Base-by-base conservation (phyloP, 2,329 filamentous ascomycete genomes). In the Scolecobasidium constrictum region DNA sequence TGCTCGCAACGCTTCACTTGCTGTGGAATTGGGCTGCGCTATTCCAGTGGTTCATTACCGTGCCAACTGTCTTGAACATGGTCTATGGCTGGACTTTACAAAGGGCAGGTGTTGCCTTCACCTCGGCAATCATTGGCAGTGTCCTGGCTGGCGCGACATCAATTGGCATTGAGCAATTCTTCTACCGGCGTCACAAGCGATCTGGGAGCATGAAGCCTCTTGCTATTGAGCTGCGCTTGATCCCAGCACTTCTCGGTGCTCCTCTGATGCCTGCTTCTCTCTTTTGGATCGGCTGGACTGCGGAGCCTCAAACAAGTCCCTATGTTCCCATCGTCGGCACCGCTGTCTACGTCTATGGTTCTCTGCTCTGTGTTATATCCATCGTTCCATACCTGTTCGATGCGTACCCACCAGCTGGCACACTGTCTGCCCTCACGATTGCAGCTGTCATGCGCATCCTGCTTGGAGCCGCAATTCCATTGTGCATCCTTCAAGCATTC, bases 311-410 rank as follows among this genome's bases (percentile, higher is more conserved):
- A 4, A 46, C 55, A 34, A 23, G 51, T 28, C 56, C 48, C 38
- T 35, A 52, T 13, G 52, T 50, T 37, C 59, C 59, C 2, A 56
- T 61, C 33, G 47, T 55, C 34, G 59, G 58, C 12, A 61, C 58
- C 2, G 49, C 49, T 1, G 42, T 60, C 17, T 61, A 55, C 42
- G 51, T 60, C 35, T 61, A 55, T 52, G 59, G 56, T 35, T 51
- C 49, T 46, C 43, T 57, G 19, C 51, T 50, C 35, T 49, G 58
- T 22, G 49, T 59, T 17, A 58, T 60, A 38, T 56, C 55, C 4
- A 43, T 56, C 12, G 49, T 62, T 15, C 52, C 58, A 6, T 63
- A 62, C 43, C 52, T 62, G 22, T 62, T 62, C 51, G 60, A 63
- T 42, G 59, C 57, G 3, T 62, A 57, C 45, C 52, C 57, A 12